Base-by-base conservation (phyloP, 2,329 filamentous ascomycete species). In the Phaeosphaeria sp. region DNA sequence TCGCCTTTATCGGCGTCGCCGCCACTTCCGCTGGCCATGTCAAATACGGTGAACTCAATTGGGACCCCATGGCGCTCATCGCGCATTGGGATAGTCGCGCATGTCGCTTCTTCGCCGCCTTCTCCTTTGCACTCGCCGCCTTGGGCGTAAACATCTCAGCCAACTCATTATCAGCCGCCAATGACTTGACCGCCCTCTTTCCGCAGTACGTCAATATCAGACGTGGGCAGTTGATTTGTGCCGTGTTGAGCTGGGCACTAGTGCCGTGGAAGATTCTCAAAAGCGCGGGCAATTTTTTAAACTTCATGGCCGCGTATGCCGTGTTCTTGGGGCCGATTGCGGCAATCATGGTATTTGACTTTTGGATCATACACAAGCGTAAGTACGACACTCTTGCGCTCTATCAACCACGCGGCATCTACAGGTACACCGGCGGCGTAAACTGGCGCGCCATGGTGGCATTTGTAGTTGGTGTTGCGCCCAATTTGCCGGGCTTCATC, bases 301-400 rank as follows among this genome's bases (percentile, higher is more conserved):
- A 84, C 44, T 91, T 90, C 75, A 89, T 91, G 83, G 81, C 83
- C 44, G 88, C 87, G 0, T 87, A 89, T 70, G 83, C 84, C 1
- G 81, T 90, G 41, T 90, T 90, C 74, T 78, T 90, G 0, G 87
- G 85, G 0, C 87, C 87, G 0, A 87, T 90, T 56, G 85, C 85
- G 0, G 82, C 83, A 0, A 85, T 89, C 61, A 83, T 89, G 76
- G 77, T 82, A 0, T 80, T 81, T 13, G 87, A 89, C 63, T 89
- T 84, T 67, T 89, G 85, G 84, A 67, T 87, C 44, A 73, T 89
- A 7, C 83, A 84, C 53, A 55, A 56, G 2, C 64, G 74, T 60
- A 83, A 77, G 67, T 82, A 84, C 65, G 82, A 83, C 71, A 81
- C 78, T 2, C 80, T 80, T 46, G 86, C 79, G 48, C 66, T 86